Conservation (phyloP, 148 eudicot genomes). For the Persicaria maculosa region DNA sequence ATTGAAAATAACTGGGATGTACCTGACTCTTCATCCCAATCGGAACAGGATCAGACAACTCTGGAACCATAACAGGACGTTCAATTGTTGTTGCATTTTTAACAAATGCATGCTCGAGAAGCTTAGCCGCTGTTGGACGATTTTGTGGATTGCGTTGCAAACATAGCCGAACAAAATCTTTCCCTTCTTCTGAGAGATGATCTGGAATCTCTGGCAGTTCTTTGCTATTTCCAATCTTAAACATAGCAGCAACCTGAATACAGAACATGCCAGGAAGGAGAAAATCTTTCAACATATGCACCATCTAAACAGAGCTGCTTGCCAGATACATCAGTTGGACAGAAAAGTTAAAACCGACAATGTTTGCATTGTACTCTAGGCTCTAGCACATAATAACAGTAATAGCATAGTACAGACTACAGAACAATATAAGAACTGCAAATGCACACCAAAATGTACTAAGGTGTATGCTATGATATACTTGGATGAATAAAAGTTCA, state of each 20-base stretch:
- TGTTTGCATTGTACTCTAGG: too few relatives aligned
- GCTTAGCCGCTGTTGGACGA: slow-evolving; percentile 73
- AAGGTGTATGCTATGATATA: slow-evolving; percentile 2
- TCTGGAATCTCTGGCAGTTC: slow-evolving; percentile 89
- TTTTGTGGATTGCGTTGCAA: slow-evolving; percentile 68
- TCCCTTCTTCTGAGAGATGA: slow-evolving; percentile 82
- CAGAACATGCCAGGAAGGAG: not conserved
- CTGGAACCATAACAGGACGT: slow-evolving; percentile 40
- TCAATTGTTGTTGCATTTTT: slow-evolving; percentile 56
- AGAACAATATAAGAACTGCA: not conserved
- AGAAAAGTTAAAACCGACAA: not conserved
- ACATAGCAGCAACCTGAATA: slow-evolving; percentile 85
- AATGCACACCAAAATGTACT: not conserved
- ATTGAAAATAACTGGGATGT: not conserved
- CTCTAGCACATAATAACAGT: too few relatives aligned
- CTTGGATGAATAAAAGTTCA: not conserved
- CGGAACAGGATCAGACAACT: slow-evolving; percentile 40
- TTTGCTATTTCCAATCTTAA: slow-evolving; percentile 90
- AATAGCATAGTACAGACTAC: too few relatives aligned
- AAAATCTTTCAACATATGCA: not conserved
- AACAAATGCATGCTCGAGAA: slow-evolving; percentile 82
- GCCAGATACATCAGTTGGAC: not conserved
- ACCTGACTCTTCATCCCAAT: slow-evolving; percentile 44
- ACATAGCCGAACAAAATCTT: slow-evolving; percentile 77
- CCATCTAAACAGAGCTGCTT: not conserved